Evolutionary conservation across 345 rosid species (phyloP), one percentile per base, ranked within the genome.

Genomic region (Gossypium herbaceum): DNA sequence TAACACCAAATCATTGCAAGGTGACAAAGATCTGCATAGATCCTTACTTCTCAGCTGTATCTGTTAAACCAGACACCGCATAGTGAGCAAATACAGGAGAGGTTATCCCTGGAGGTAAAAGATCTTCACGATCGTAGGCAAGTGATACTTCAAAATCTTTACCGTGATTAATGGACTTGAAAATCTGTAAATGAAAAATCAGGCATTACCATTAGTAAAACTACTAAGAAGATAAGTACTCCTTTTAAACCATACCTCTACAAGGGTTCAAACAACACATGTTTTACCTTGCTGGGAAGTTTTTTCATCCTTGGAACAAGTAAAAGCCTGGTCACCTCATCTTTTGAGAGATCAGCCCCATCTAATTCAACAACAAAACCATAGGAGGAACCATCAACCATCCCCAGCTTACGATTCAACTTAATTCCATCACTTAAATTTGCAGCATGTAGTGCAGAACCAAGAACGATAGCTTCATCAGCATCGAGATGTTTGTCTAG

Each of bases 381-480:
- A 77, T 90, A 93, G 16, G 97, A 82, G 64, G 98, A 90, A 78
- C 97, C 99, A 85, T 96, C 99, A 74, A 93, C 68, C 84, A 96
- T 89, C 71, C 99, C 99, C 70, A 96, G 88, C 86, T 90, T 93
- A 76, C 98, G 93, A 73, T 96, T 88, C 87, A 96, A 84, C 83
- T 92, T 93, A 78, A 96, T 96, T 79, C 98, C 97, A 89, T 96
- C 99, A 82, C 99, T 96, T 78, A 96, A 74, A 87, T 96, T 96
- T 73, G 99, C 99, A 76, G 99, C 98, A 86, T 84, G 91, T 54
- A 96, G 82, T 16, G 99, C 75, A 39, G 97, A 78, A 76, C 99
- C 99, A 47, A 96, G 98, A 85, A 89, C 99, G 75, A 90, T 86
- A 54, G 98, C 99, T 84, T 96, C 99, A 86, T 96, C 99, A 73